Base-by-base conservation (phyloP, 2,329 filamentous ascomycete genomes). In the Ophiostoma montium region DNA sequence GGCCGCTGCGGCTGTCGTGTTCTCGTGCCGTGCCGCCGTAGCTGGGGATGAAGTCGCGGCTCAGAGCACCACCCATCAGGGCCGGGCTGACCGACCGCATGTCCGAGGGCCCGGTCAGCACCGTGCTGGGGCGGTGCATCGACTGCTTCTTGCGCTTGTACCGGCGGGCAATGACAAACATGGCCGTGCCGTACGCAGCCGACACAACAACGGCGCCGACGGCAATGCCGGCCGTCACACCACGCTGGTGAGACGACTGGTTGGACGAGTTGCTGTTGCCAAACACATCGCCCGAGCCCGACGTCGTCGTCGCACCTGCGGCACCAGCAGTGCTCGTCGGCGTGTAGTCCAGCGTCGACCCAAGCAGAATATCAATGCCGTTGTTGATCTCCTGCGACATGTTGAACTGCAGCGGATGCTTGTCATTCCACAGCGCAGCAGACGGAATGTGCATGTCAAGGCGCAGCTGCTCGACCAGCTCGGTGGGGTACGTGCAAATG, bases 161-260 rank as follows among this genome's bases (percentile, higher is more conserved):
- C 52, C 89, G 78, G 53, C 88, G 82, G 46, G 89, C 89, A 56
- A 95, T 79, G 60, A 92, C 81, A 70, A 95, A 90, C 89, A 95
- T 95, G 63, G 86, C 88, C 12, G 84, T 86, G 60, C 88, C 89
- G 57, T 95, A 95, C n/a, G 87, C 81, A 46, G 82, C 84, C 38
- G 86, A 86, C 60, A 88, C 81, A 39, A 77, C 76, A 31, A 89
- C 78, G 23, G 86, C 83, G 58, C 86, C 86, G 19, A 86, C 73
- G 50, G 83, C 86, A 59, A 95, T 80, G 55, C 76, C 79, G 21
- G 75, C 77, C 1, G 75, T 80, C 32, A 79, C 82, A 38, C 76
- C 79, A 59, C 70, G 70, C 59, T 76, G 69, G 54, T 76, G 76
- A 42, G 81, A 70, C 6, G 75, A 75, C 56, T 76, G 70, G 50